Base-by-base conservation (phyloP, 441 rosid genomes). In the Populus hybrid region DNA sequence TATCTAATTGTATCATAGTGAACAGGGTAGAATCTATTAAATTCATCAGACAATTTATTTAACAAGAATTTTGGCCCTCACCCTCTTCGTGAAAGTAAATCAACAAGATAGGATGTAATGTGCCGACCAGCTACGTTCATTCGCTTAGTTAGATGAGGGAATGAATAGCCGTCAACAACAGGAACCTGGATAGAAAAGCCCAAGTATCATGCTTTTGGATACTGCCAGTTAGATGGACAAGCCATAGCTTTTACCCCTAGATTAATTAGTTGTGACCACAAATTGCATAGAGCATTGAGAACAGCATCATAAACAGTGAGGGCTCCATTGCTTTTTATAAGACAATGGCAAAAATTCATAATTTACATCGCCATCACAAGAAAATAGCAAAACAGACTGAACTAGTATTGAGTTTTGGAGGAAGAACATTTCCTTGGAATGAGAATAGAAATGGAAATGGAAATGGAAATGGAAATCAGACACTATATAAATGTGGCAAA, bases 91-190 rank as follows among this genome's bases (percentile, higher is more conserved):
- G 97, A 94, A 74, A 95, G 97, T 75, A 95, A 92, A 85, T 95
- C 97, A 72, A 95, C 92, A 69, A 95, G 98, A 87, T 95, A 94
- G 3, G 98, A 87, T 67, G 98, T 95, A 70, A 95, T 95, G 88
- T 95, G 98, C 76, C 99, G 93, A 23, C 99, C 99, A 85, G 98
- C 97, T n/a, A 95, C 97, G 84, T 95, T 95, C 99, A 95, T 94
- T 76, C 98, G 86, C 83, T 95, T 95, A 42, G 99, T 95, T 38
- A 95, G 95, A 88, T 95, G 98, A 76, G 99, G 99, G 69, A 95
- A 95, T 20, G 99, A 95, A 80, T 92, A 95, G 67, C 99, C 98
- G 61, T 95, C 99, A 85, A 95, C 99, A 81, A 95, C 98, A 50
- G 99, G 99, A 81, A 95, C 99, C 98, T 95, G 83, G 35, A 81